Evolutionary conservation across 1,139 yeast species (phyloP).

Genomic region (Kluyveromyces marxianus): DNA sequence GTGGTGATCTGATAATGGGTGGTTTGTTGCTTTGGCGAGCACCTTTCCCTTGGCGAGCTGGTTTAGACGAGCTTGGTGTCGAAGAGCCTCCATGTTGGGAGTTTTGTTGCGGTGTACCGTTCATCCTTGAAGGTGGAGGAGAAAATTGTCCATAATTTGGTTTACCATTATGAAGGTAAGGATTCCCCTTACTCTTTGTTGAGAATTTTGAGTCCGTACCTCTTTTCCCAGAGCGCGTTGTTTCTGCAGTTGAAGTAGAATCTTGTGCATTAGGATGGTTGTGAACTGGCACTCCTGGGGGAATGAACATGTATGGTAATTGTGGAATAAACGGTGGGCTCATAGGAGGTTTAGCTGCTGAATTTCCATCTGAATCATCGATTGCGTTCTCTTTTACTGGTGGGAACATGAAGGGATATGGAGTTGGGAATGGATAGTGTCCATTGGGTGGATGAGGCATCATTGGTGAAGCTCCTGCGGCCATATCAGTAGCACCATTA

Average conservation of each 20-base stretch:
- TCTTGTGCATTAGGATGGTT: neutral
- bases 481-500: neutral
- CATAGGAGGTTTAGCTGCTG: slow-evolving; percentile 2
- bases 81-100: neutral
- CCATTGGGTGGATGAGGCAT: slow-evolving; percentile 4
- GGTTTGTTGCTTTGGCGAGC: slow-evolving; percentile 9
- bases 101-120: slow-evolving; percentile 3
- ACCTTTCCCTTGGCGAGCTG: slow-evolving; percentile 5
- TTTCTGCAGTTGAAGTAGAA: slow-evolving; percentile 11
- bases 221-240: slow-evolving; percentile 2
- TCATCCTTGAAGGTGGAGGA: slow-evolving; percentile 2
- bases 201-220: slow-evolving; percentile 4
- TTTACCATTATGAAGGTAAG: slow-evolving; percentile 8
- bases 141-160: slow-evolving; percentile 1
- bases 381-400: neutral
- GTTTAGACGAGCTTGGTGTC: slow-evolving; percentile 4
- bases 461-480: slow-evolving; percentile 2
- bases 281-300: slow-evolving; percentile 1
- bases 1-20: slow-evolving; percentile 60
- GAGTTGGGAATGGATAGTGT: slow-evolving; percentile 3
- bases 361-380: neutral
- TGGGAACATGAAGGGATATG: slow-evolving; percentile 2
- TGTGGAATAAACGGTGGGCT: slow-evolving; percentile 3
- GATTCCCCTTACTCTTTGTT: slow-evolving; percentile 7
- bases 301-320: slow-evolving; percentile 8